phyloP scores from a whole-genome alignment of 768 basidiomycete species.

The Rhizopogon rudus region DNA sequence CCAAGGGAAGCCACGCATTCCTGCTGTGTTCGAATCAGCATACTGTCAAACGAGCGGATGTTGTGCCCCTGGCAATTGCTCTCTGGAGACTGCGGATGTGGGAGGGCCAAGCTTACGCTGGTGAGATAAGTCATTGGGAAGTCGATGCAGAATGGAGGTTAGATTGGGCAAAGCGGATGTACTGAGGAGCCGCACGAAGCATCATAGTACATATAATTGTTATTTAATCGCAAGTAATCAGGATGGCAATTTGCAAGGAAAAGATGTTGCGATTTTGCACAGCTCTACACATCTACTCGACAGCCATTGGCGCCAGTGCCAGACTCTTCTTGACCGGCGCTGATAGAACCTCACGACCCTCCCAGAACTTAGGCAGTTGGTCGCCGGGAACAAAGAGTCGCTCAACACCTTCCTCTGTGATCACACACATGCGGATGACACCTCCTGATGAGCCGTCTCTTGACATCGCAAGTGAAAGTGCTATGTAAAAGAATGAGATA shows the following conservation, averaged over 20 bases:
- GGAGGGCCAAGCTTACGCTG: slow-evolving; percentile 42
- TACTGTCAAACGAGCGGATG: slow-evolving; percentile 50
- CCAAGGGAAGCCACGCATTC: slow-evolving; percentile 66
- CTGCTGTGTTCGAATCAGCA: slow-evolving; percentile 50
- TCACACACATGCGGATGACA: slow-evolving; percentile 95
- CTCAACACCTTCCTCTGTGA: slow-evolving; percentile 90
- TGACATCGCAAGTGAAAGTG: slow-evolving; percentile 92
- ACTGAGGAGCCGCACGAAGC: background rate
- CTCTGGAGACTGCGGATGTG: slow-evolving; percentile 80
- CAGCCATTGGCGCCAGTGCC: slow-evolving; percentile 37
- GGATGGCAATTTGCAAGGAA: background rate
- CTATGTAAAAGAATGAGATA: slow-evolving; percentile 34
- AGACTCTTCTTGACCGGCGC: slow-evolving; percentile 17
- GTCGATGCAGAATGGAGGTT: slow-evolving; percentile 21
- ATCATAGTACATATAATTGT: background rate
- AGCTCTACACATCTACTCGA: slow-evolving; percentile 27
- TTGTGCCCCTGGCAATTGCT: slow-evolving; percentile 61
- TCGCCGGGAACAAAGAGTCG: slow-evolving; percentile 89
- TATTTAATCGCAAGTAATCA: background rate
- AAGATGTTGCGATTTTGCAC: background rate
- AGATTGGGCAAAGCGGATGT: slow-evolving; percentile 6
- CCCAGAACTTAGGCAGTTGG: slow-evolving; percentile 86
- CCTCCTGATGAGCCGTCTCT: slow-evolving; percentile 98
- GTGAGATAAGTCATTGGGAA: slow-evolving; percentile 35
- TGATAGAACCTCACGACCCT: slow-evolving; percentile 70